Percentiles rank a stretch among this genome's conserved stretches.
phyloP scores from a whole-genome alignment of 305 asterid genomes.

The Euphrasia arctica region DNA sequence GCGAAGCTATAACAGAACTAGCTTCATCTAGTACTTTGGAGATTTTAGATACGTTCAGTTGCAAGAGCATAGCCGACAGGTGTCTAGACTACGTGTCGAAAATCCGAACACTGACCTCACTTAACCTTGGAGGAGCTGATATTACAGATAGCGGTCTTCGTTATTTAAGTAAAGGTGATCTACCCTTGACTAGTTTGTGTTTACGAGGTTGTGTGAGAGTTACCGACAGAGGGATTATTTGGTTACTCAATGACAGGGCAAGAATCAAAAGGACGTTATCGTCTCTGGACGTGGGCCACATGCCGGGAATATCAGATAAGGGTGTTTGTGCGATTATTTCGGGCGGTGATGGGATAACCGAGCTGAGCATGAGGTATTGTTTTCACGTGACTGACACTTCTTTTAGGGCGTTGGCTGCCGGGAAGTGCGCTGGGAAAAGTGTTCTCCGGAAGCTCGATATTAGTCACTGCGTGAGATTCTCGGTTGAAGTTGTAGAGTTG shows the following conservation, averaged over 20 bases:
- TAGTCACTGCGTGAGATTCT: slow-evolving; percentile 45
- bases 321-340: slow-evolving; percentile 50
- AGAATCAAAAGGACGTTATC: slow-evolving; percentile 45
- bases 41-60: slow-evolving; percentile 55
- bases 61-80: slow-evolving; percentile 68
- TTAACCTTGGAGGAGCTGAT: slow-evolving; percentile 69
- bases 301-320: slow-evolving; percentile 72
- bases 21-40: slow-evolving; percentile 49
- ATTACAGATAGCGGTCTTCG: slow-evolving; percentile 61
- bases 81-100: slow-evolving; percentile 47
- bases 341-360: slow-evolving; percentile 43
- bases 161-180: slow-evolving; percentile 44
- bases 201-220: slow-evolving; percentile 65
- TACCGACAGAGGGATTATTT: slow-evolving; percentile 56
- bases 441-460: slow-evolving; percentile 57
- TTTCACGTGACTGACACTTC: slow-evolving; percentile 56
- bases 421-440: slow-evolving; percentile 29
- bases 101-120: slow-evolving; percentile 44
- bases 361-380: slow-evolving; percentile 68
- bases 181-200: slow-evolving; percentile 47
- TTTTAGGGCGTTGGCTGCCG: slow-evolving; percentile 41
- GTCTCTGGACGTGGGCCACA: slow-evolving; percentile 57
- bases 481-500: slow-evolving; percentile 32
- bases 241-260: slow-evolving; percentile 38
- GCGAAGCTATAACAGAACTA: slow-evolving; percentile 54